Conservation (phyloP, 495 filamentous ascomycete genomes). For the Lophiotrema nucula region DNA sequence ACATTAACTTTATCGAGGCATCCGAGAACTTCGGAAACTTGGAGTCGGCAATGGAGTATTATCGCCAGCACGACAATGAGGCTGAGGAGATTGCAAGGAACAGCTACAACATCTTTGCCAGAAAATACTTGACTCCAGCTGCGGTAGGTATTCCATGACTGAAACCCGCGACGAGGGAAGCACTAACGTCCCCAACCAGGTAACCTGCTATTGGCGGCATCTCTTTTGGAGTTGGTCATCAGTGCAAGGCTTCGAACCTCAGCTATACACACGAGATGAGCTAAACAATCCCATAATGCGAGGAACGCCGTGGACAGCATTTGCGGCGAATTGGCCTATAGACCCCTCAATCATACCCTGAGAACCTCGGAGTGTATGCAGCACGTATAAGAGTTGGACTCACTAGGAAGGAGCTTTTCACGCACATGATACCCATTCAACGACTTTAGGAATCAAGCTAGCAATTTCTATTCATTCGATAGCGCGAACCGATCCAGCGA, state of each 20-base stretch:
- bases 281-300: conserved; percentile 15
- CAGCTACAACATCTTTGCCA: conserved; percentile 48
- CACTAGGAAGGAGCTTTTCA: too few relatives aligned
- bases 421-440: too few relatives aligned
- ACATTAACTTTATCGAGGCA: conserved; percentile 55
- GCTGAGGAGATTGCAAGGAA: conserved; percentile 52
- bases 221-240: conserved; percentile 49
- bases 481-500: too few relatives aligned
- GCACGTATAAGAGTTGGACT: too few relatives aligned
- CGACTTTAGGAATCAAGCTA: too few relatives aligned
- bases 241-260: conserved; percentile 22
- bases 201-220: conserved; percentile 55
- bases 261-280: conserved; percentile 9
- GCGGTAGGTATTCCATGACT: too few relatives aligned
- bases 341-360: conserved; percentile 15
- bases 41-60: conserved; percentile 45
- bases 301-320: conserved; percentile 23
- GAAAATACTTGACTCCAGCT: conserved; percentile 50
- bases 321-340: conserved; percentile 25
- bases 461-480: too few relatives aligned
- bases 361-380: too few relatives aligned
- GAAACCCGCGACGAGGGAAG: too few relatives aligned
- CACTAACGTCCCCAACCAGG: conserved; percentile 5
- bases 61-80: conserved; percentile 44
- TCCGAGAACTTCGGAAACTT: conserved; percentile 54